Evolutionary conservation across 768 basidiomycete species (phyloP), one percentile per base, ranked within the genome.

Genomic region (Boletus subcaerulescens): DNA sequence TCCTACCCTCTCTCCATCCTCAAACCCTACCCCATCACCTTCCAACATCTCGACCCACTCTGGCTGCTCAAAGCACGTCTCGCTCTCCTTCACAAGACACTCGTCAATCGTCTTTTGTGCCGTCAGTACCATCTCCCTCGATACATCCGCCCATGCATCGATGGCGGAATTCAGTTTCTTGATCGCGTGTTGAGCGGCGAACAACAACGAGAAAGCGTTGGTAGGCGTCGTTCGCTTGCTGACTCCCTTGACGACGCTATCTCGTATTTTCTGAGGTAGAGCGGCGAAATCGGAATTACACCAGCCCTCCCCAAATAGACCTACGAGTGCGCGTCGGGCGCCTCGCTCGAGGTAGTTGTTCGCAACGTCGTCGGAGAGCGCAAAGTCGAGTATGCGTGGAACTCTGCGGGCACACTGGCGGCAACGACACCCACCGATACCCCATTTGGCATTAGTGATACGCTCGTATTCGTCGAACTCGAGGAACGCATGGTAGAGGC

Each of bases 241-340:
- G 0, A 97, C 76, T 5, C 89, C 89, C 54, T 84, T 84, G n/a
- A 94, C 72, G 9, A 95, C 73, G 14, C 73, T 74, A 22, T 89
- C 84, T 38, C 88, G 80, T 18, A 83, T 77, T 59, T 86, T 85
- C 52, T 77, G 78, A 3, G 85, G 77, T 3, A 96, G 76, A 0
- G 73, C 70, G 0, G 89, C 89, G 61, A 98, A 90, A 51, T 97
- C 93, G 36, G 80, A 69, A 0, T 82, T 87, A 69, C 84, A 87
- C 95, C 94, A 97, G 3, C 89, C 88, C 58, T 92, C 89, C 5
- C 92, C 93, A 64, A 91, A 98, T 31, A 91, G 78, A 0, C 86
- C 85, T 0, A 94, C 86, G 8, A 98, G 75, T 13, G 88, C 91
- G 6, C 86, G 77, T 13, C 89, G 77, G 0, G 89, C 85, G 0